Base-by-base conservation (phyloP, 2,329 filamentous ascomycete species). In the Xylariaceae sp. region DNA sequence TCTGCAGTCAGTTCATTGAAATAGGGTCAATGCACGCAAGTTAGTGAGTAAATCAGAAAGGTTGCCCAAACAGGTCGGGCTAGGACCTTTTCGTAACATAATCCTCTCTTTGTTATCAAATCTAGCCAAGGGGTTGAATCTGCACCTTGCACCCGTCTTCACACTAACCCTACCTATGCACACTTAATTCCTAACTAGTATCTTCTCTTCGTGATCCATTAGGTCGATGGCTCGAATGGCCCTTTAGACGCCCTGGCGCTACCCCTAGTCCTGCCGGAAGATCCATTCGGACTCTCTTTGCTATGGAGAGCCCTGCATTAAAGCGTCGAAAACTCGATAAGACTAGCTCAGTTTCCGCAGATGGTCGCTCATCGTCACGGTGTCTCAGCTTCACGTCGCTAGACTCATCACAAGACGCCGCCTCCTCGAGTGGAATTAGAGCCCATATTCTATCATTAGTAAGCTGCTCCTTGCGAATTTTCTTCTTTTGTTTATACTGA, bases 231-330 rank as follows among this genome's bases (percentile, higher is more conserved):
- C 8, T 36, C 33, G n/a, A 17, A 36, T 36, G 33, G 33, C 33
- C 33, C 33, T 36, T 17, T 36, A 36, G 33, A 36, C n/a, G 33
- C 33, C 33, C 33, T 36, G 33, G 33, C 33, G 14, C 33, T 36
- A 12, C 31, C 31, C 31, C 33, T 36, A 36, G 33, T 36, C 33
- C 33, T 36, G 33, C 33, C 33, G 33, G 33, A 36, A 36, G 33
- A 36, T 8, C 33, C 33, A 36, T 36, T n/a, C n/a, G 33, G 33
- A 36, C 33, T 36, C n/a, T 36, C 33, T 36, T 36, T 16, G 33
- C 33, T 36, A 43, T 43, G 19, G 39, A 24, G 39, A 43, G 39
- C 16, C 39, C 39, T 43, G 39, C 39, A 43, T 43, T 43, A 14
- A 43, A 43, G 39, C 39, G 39, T 43, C 16, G 11, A 28, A 43